Evolutionary conservation across 1,284 basidiomycete genomes (phyloP), one percentile per base, ranked within the genome.

Genomic region (Rhodotorula mucilaginosa): DNA sequence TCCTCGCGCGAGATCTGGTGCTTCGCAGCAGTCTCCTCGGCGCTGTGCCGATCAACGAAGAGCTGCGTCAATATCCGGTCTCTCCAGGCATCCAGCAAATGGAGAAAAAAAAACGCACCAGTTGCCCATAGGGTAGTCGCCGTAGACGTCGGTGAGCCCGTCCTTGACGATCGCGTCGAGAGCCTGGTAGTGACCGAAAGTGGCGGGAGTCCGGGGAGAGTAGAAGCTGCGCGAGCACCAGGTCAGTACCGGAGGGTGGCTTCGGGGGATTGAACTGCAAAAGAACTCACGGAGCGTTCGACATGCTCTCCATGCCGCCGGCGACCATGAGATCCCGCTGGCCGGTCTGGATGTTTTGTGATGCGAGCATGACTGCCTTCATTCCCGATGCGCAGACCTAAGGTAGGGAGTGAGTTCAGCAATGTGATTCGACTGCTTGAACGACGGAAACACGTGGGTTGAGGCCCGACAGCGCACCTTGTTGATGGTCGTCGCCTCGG

Each of bases 401-500:
- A n/a, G 23, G 5, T 5, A 6, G 16, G 6, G 3, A 34, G 21
- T 4, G 5, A 31, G 51, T 3, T 21, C 12, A n/a, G 51, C n/a
- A 16, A 52, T 12, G 26, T 5, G 2, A 2, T 13, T 19, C 44
- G 39, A 47, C 34, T 58, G 58, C 54, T 7, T 46, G 19, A 12
- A 23, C 29, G 52, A 58, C 19, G 23, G 23, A 31, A 12, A 19
- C 10, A n/a, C 48, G 51, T 29, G 26, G n/a, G 21, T 29, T 21
- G 13, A 7, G 29, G 6, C 6, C 6, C 18, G 18, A 31, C 2
- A 23, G 63, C 76, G 60, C 61, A 78, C 78, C 92, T 81, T 84
- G 82, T 99, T 99, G 84, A 99, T 90, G 65, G 97, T 99, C 54
- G 97, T 99, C 26, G 95, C 95, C 84, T 99, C 97, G 51, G 94